Conservation (phyloP, 495 filamentous ascomycete genomes). For the Penicillium cinerascens region DNA sequence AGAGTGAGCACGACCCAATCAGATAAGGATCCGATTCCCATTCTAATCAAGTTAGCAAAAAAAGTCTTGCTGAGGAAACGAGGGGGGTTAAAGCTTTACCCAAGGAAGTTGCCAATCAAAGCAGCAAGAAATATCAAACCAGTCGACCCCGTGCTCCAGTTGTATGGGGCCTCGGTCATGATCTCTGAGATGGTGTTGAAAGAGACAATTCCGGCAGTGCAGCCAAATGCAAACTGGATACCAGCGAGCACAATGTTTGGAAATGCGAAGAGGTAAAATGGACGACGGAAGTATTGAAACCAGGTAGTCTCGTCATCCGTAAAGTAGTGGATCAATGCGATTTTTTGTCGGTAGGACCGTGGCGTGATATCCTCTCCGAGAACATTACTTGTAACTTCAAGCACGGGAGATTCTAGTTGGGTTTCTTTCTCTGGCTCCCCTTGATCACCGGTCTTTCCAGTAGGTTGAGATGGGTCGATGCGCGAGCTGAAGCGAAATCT, state of each 20-base stretch:
- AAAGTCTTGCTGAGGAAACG: too few relatives aligned
- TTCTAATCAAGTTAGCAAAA: conserved; percentile 12
- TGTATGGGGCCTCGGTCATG: conserved; percentile 32
- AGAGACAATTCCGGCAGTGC: conserved; percentile 32
- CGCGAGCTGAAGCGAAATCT: conserved; percentile 20
- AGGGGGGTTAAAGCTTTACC: conserved; percentile 6
- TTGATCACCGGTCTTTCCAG: background rate
- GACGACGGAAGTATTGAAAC: conserved; percentile 34
- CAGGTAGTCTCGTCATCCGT: conserved; percentile 29
- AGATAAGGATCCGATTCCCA: conserved; percentile 28
- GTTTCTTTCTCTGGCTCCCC: conserved; percentile 4
- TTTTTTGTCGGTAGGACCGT: conserved; percentile 21
- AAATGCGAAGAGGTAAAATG: conserved; percentile 34
- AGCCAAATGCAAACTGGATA: conserved; percentile 32
- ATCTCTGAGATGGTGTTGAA: conserved; percentile 37
- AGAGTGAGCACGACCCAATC: conserved; percentile 29
- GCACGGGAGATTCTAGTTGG: conserved; percentile 8
- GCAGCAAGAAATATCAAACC: conserved; percentile 30
- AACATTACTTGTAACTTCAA: conserved; percentile 5
- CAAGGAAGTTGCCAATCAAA: conserved; percentile 29
- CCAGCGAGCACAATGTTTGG: conserved; percentile 34
- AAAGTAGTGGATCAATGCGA: conserved; percentile 23
- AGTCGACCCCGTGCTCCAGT: conserved; percentile 27
- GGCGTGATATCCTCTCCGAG: conserved; percentile 18
- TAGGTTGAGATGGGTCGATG: background rate